Conservation (phyloP, 345 rosid genomes). For the Lagerstroemia speciosa region DNA sequence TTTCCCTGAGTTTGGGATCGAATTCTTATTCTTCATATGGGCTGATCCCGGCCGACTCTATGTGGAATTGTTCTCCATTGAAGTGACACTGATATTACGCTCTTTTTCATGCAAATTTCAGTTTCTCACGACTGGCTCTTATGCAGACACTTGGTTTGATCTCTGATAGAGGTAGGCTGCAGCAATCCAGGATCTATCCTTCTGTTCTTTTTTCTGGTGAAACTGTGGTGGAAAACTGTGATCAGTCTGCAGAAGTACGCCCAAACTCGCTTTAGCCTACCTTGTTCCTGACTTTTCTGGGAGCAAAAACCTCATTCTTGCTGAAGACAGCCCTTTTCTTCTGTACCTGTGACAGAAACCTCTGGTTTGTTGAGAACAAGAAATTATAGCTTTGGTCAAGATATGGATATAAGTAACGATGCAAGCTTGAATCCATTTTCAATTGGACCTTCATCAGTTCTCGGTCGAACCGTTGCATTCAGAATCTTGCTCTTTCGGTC, state of each 20-base stretch:
- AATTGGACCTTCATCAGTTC: slow-evolving; percentile 78
- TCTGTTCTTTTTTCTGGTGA: background rate
- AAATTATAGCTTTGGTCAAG: background rate
- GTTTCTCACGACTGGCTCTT: background rate
- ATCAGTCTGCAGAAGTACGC: background rate
- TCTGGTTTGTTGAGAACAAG: background rate
- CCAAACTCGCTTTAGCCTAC: too few relatives aligned
- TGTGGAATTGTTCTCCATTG: too few relatives aligned
- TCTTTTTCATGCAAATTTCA: too few relatives aligned
- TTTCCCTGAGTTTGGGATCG: background rate
- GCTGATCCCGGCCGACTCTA: too few relatives aligned
- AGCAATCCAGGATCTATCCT: background rate
- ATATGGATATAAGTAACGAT: slow-evolving; percentile 84
- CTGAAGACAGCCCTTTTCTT: background rate
- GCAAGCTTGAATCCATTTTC: slow-evolving; percentile 65
- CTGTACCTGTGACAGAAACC: background rate
- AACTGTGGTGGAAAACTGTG: background rate
- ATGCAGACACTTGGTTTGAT: background rate
- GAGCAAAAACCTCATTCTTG: too few relatives aligned
- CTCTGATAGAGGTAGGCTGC: background rate
- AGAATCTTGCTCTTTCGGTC: slow-evolving; percentile 76
- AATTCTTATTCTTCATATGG: background rate
- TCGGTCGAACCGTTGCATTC: slow-evolving; percentile 80
- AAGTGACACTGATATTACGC: too few relatives aligned
- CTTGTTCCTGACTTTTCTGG: too few relatives aligned